These are phyloP conservation scores for Diaporthe aspalathi DNA, from an alignment of 2,329 filamentous ascomycete species.

Conservation along the genomic window DNA sequence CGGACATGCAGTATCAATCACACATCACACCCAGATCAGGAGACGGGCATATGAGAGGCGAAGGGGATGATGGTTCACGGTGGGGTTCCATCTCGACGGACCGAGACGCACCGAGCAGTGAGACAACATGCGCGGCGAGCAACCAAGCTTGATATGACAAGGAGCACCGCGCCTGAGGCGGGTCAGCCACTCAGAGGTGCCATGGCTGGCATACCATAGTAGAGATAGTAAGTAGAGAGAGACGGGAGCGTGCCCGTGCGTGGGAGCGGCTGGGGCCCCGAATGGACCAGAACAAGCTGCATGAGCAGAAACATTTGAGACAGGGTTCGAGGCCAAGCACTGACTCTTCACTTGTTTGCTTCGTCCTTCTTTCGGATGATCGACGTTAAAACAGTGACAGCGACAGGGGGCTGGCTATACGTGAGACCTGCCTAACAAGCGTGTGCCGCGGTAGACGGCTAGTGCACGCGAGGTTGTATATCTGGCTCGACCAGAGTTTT, in stretches of 20 bases:
- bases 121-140: slow-evolving; percentile 14
- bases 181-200: slow-evolving; percentile 12
- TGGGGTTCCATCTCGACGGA: background rate
- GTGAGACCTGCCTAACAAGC: slow-evolving; percentile 34
- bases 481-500: slow-evolving; percentile 16
- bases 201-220: no score
- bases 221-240: no score
- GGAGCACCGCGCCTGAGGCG: background rate
- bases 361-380: slow-evolving; percentile 20
- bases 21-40: background rate
- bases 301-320: slow-evolving; percentile 28
- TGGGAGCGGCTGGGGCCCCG: slow-evolving; percentile 32
- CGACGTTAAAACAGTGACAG: slow-evolving; percentile 23
- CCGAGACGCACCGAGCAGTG: background rate
- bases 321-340: slow-evolving; percentile 32
- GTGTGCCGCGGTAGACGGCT: background rate
- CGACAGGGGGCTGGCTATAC: slow-evolving; percentile 7
- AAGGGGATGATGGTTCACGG: slow-evolving; percentile 13
- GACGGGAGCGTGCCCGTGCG: background rate
- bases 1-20: no score
- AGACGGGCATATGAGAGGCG: slow-evolving; percentile 23
- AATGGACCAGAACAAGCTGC: no score
- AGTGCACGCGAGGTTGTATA: slow-evolving; percentile 6
- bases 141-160: background rate
- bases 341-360: slow-evolving; percentile 1